Evolutionary conservation across 1,139 yeast genomes (phyloP), one percentile per base, ranked within the genome.

Genomic region (Candida anutae): DNA sequence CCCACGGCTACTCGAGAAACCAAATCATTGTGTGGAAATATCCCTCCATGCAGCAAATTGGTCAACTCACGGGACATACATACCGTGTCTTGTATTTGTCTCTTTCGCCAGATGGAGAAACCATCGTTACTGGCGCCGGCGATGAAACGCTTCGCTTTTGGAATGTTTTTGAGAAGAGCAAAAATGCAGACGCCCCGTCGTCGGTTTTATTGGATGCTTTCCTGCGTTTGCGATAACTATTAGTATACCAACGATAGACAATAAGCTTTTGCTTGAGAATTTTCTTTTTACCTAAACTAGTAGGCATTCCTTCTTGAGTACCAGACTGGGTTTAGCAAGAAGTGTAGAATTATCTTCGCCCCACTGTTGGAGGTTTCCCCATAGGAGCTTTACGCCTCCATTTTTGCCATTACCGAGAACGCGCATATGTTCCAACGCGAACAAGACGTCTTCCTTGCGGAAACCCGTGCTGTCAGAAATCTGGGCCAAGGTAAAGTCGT

Each of bases 51-150:
- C 84, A 84, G 40, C 97, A 90, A 43, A 75, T 90, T 21, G 95
- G 96, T 1, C 85, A 88, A 25, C 68, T 90, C 31, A 85, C 94
- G 6, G 98, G 97, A 0, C 99, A 90, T 48, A 84, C 95, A 1
- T 85, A 82, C 49, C 68, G 99, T 36, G 98, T 90, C 6, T 60
- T 93, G 28, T 93, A 90, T 50, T 64, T 90, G 39, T 76, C 95
- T 3, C 67, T 90, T 59, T 81, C 94, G n/a, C 95, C 97, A 0
- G 97, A 90, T 55, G 98, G 98, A 2, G 88, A 84, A 38, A 85
- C 97, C 0, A 81, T 90, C n/a, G 98, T 90, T 3, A 88, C 98
- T 0, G 99, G 98, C 1, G 97, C 98, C 1, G 98, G 98, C 2
- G 99, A 90, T 55, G 98, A 93, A 53, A 90, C 98, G 0, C 59